Evolutionary conservation across 2,329 filamentous ascomycete genomes (phyloP).

Genomic region (Onygenales sp.): DNA sequence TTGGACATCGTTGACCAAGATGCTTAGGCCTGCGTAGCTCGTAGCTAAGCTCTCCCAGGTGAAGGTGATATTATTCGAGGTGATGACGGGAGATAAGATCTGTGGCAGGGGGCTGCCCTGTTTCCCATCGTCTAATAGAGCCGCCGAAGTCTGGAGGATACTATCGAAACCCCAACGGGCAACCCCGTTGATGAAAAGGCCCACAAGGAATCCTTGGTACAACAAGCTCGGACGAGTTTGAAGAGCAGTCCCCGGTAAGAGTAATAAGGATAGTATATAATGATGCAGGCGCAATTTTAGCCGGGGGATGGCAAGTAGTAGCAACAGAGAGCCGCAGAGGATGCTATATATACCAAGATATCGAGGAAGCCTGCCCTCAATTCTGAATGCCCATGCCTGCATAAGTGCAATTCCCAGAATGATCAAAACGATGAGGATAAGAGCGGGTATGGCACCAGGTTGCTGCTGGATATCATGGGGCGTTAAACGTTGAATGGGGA

Average conservation of each 20-base stretch:
- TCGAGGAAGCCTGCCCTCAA: conserved; percentile 47
- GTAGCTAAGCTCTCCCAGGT: conserved; percentile 21
- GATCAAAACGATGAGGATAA: conserved; percentile 43
- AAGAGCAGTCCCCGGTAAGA: conserved; percentile 49
- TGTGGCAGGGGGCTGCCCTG: conserved; percentile 24
- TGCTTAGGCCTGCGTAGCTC: conserved; percentile 44
- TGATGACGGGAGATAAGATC: conserved; percentile 13
- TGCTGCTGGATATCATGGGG: conserved; percentile 52
- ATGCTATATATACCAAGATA: conserved; percentile 42
- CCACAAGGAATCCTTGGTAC: conserved; percentile 52
- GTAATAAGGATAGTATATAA: conserved; percentile 51
- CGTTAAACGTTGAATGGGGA: conserved; percentile 53
- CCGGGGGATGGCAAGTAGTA: conserved; percentile 44
- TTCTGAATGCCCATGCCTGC: conserved; percentile 47
- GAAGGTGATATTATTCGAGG: conserved; percentile 26
- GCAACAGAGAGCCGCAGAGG: conserved; percentile 33
- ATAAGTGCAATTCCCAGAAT: conserved; percentile 44
- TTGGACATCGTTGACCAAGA: conserved; percentile 55
- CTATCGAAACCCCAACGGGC: conserved; percentile 55
- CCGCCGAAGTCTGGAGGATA: conserved; percentile 48
- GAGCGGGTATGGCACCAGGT: conserved; percentile 48
- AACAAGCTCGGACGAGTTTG: conserved; percentile 50
- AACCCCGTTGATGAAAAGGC: conserved; percentile 54
- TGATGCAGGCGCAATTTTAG: conserved; percentile 56
- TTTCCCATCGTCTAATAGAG: conserved; percentile 30